A percentile compares a stretch with the other conserved stretches of the same genome.
phyloP scores from a whole-genome alignment of 2,329 filamentous ascomycete species.

The Epichloe baconii region DNA sequence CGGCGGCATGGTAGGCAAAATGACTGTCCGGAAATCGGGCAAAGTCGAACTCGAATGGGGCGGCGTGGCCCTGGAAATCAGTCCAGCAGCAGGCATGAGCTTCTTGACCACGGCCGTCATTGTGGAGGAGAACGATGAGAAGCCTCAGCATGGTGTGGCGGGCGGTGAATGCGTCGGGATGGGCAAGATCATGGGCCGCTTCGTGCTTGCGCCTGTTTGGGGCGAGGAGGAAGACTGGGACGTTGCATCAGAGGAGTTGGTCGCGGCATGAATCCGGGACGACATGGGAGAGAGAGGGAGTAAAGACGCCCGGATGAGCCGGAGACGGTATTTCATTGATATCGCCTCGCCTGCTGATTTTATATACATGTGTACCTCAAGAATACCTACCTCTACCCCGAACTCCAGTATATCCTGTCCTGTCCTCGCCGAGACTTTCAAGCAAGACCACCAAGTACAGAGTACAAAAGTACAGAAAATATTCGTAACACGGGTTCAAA shows the following conservation, averaged over 20 bases:
- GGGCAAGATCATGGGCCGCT: conserved; percentile 50
- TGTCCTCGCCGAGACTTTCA: neutral
- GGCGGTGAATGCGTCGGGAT: conserved; percentile 44
- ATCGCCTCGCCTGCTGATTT: too few relatives aligned
- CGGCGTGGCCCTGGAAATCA: conserved; percentile 39
- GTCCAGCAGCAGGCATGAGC: conserved; percentile 36
- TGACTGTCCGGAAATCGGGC: conserved; percentile 48
- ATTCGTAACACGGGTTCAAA: neutral
- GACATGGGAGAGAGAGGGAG: neutral
- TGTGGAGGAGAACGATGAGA: conserved; percentile 43
- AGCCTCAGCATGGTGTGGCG: conserved; percentile 27
- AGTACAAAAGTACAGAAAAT: neutral
- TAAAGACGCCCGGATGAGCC: neutral
- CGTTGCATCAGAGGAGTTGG: conserved; percentile 24
- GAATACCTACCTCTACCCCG: neutral
- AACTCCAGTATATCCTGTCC: neutral
- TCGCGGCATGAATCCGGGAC: neutral
- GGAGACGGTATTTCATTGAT: too few relatives aligned
- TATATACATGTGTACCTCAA: too few relatives aligned
- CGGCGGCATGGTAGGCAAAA: conserved; percentile 46
- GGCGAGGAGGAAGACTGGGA: conserved; percentile 45
- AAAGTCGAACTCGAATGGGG: conserved; percentile 52
- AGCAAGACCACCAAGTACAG: neutral
- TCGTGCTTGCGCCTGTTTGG: conserved; percentile 46
- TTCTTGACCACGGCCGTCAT: conserved; percentile 48